Evolutionary conservation across 805 yeast genomes (phyloP), one percentile per base, ranked within the genome.

Genomic region (Kazachstania martiniae): DNA sequence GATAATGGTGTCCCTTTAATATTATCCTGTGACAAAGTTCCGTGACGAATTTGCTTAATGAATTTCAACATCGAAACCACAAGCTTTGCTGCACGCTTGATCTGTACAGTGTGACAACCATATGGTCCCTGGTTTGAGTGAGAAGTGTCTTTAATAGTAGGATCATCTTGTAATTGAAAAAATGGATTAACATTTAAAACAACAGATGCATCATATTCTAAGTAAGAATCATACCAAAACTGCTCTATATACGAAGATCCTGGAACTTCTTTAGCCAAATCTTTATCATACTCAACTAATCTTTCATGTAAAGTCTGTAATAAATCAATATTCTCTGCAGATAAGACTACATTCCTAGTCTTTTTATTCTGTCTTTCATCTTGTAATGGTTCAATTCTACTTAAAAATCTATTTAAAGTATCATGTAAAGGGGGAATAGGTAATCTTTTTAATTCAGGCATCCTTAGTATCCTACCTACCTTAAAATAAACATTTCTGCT

Each of bases 121-220:
- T 51, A 54, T 8, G 53, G 53, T 12, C 51, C 52, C n/a, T 32
- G 27, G n/a, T 43, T 39, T 2, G 59, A 48, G 32, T 12, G 12
- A n/a, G 35, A 28, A 12, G 63, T 61, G 9, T 10, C 22, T 27
- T 38, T 49, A 17, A 54, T 36, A 3, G 91, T 83, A 1, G 95
- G 94, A 47, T 86, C 95, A 50, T 86, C 95, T 53, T 86, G 94
- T 39, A 86, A 67, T 45, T 85, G 70, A 55, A 86, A 85, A 51
- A 83, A 86, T 0, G 96, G 96, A 49, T 86, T 86, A 45, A 86
- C 69, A 56, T 86, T 86, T 40, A 86, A 66, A n/a, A 86, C 96
- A 25, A 86, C 94, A 0, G 91, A 86, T 8, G 83, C 77, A 55
- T 86, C 95, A 54, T 81, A 83, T 54, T 77, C 77, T 43, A 86